These are phyloP conservation scores for Quercus suber DNA, from an alignment of 306 rosid genomes.

Conservation along the genomic window DNA sequence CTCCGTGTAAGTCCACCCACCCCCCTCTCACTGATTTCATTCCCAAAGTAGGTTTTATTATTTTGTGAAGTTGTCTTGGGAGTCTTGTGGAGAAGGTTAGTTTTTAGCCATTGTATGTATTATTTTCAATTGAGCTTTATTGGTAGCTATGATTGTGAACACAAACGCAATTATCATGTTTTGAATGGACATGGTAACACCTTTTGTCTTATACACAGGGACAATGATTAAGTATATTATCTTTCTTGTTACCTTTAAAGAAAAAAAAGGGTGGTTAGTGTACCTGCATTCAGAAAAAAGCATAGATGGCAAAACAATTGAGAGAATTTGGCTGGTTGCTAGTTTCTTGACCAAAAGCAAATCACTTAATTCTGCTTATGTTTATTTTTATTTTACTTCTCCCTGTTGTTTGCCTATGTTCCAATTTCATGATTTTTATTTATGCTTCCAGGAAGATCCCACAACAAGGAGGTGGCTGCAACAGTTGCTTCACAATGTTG, in stretches of 20 bases:
- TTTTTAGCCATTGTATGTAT: background rate
- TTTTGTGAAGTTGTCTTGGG: background rate
- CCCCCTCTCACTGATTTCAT: background rate
- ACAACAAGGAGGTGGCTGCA: slow-evolving; percentile 71
- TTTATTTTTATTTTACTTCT: background rate
- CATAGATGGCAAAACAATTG: background rate
- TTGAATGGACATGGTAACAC: background rate
- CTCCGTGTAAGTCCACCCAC: slow-evolving; percentile 55
- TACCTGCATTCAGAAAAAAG: background rate
- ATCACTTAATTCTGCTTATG: background rate
- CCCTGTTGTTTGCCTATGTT: slow-evolving; percentile 13
- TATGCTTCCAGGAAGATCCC: slow-evolving; percentile 63
- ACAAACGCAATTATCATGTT: background rate
- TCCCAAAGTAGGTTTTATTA: background rate
- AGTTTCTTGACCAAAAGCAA: background rate
- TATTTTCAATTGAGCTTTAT: background rate
- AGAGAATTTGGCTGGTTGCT: background rate
- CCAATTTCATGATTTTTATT: slow-evolving; percentile 1
- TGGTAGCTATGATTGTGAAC: background rate
- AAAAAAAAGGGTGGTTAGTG: background rate
- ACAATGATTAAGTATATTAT: background rate
- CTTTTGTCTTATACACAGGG: background rate
- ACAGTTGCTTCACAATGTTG: slow-evolving; percentile 64
- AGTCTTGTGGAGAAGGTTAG: background rate
- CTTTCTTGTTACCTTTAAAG: background rate